Evolutionary conservation across 495 filamentous ascomycete genomes (phyloP), one percentile per base, ranked within the genome.

Genomic region (Hyaloscypha finlandica): DNA sequence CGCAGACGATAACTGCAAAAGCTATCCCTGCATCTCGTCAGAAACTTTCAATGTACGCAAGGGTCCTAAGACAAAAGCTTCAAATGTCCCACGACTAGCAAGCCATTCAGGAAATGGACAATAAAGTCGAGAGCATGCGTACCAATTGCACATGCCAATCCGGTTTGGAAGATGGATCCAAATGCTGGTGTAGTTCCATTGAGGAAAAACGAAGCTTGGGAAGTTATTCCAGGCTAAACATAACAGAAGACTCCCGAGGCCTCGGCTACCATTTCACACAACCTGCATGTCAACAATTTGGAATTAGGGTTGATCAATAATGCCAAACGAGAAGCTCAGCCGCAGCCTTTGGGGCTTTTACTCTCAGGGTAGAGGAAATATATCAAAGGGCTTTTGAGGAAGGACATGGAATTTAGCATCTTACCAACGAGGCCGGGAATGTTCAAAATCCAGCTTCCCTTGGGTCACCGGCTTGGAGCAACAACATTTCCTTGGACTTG

Each of bases 1-100:
- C 83, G 61, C 81, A 83, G 48, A 78, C 79, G 58, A 84, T 82
- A 73, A 85, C 84, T 37, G 83, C 83, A 66, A 85, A 84, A 14
- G 81, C 78, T 65, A 85, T 85, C 11, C 42, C 42, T 48, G 16
- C 42, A 48, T 4, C 4, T 19, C 16, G 16, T 48, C 16, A 48
- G 42, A 4, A 48, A 19, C 4, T 19, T 48, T 14, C 42, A 8
- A 37, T 37, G 35, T 37, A 37, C 25, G 1, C 35, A 37, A 3
- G 8, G 12, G 8, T 37, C 12, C 12, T 8, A 3, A 37, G 35
- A 3, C 6, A 3, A 37, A 12, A 12, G 12, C 35, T 37, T 37
- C 12, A 37, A 8, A 12, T 37, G 3, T 37, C 6, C 35, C 35
- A 1, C 35, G 8, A 37, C 35, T 37, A 8, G 42, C 11, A 3